A percentile compares a stretch with the other conserved stretches of the same genome.
Conservation (phyloP, 208 protist genomes). For the Trypanosoma theileri region DNA sequence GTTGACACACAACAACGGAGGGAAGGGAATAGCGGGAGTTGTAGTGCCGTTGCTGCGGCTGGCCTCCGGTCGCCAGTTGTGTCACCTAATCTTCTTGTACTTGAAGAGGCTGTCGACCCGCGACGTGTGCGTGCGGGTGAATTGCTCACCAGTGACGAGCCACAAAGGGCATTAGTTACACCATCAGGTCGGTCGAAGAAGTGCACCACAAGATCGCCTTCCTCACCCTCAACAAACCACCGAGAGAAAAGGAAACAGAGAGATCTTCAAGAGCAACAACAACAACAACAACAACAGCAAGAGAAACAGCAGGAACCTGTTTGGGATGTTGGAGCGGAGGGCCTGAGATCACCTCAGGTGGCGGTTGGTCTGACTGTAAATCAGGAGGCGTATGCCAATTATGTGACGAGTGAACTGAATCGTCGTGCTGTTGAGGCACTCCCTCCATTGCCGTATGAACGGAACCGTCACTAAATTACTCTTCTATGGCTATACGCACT, state of each 20-base stretch:
- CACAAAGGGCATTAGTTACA: neutral
- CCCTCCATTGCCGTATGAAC: conserved; percentile 61
- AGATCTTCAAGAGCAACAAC: too few species aligned
- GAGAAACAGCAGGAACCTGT: neutral
- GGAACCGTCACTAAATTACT: conserved; percentile 2
- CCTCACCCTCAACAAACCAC: too few species aligned
- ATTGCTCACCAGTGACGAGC: neutral
- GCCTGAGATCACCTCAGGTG: neutral
- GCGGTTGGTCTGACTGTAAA: conserved; percentile 54
- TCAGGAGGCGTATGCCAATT: conserved; percentile 54
- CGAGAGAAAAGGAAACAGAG: too few species aligned
- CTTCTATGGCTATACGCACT: conserved; percentile 1
- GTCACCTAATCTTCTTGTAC: neutral
- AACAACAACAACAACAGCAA: neutral
- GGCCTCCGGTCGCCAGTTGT: neutral
- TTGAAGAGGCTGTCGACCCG: conserved; percentile 19
- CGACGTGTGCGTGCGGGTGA: conserved; percentile 6
- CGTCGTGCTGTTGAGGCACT: conserved; percentile 46
- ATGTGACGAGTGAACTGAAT: conserved; percentile 52
- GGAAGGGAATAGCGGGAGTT: neutral
- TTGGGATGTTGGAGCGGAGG: neutral
- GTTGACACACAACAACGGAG: conserved; percentile 33
- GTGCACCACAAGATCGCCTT: too few species aligned
- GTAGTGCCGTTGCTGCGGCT: neutral
- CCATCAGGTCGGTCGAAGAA: neutral